Conservation (phyloP, 2,329 filamentous ascomycete genomes). For the Immersiporthe knoxdaviesiana region DNA sequence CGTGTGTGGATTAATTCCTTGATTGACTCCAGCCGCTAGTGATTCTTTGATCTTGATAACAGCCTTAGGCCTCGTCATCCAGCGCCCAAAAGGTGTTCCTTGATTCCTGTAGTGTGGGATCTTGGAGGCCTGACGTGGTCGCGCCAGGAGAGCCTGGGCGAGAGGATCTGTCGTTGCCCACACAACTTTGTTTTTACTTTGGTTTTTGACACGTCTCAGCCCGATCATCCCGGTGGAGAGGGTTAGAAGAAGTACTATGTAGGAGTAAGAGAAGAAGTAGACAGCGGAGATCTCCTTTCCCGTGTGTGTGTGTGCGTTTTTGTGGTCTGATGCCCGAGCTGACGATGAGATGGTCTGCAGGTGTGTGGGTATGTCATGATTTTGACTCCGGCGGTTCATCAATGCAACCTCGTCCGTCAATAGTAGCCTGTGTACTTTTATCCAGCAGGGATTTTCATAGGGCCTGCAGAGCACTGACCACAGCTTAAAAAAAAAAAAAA, state of each 20-base stretch:
- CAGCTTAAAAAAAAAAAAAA: constrained; percentile 23
- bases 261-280: background rate
- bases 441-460: constrained; percentile 10
- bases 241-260: constrained; percentile 11
- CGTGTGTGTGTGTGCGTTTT: background rate
- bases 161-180: constrained; percentile 13
- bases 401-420: constrained; percentile 12
- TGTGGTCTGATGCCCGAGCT: constrained; percentile 22
- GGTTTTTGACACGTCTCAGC: constrained; percentile 13
- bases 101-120: constrained; percentile 11
- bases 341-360: constrained; percentile 13
- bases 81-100: background rate
- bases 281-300: constrained; percentile 2
- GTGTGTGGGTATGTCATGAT: constrained; percentile 26
- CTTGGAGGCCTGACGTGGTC: constrained; percentile 10
- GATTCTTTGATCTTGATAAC: constrained; percentile 10
- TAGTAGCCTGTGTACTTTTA: constrained; percentile 3
- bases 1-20: background rate
- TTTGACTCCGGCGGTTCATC: constrained; percentile 17
- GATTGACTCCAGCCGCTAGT: constrained; percentile 1
- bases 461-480: constrained; percentile 23
- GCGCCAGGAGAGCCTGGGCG: constrained; percentile 6
- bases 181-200: background rate
- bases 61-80: background rate
- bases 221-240: constrained; percentile 5